Evolutionary conservation across 2,329 filamentous ascomycete species (phyloP).

Genomic region (Arthroderma sp.): DNA sequence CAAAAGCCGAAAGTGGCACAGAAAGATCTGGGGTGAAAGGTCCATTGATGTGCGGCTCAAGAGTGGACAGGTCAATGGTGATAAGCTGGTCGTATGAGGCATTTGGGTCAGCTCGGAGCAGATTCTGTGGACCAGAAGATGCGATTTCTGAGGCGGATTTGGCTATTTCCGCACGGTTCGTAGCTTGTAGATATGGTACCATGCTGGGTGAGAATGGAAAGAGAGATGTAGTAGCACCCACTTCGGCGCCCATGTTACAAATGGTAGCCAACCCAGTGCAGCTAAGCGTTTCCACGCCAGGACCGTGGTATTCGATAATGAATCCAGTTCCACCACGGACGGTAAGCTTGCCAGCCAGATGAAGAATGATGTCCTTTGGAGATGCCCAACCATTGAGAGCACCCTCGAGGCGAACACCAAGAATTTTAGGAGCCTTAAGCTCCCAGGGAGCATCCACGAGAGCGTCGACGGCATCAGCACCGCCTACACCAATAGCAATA

Average conservation of each 20-base stretch:
- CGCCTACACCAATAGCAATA: slow-evolving; percentile 92
- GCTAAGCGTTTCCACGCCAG: slow-evolving; percentile 78
- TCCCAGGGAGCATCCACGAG: slow-evolving; percentile 96
- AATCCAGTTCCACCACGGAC: slow-evolving; percentile 89
- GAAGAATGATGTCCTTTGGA: slow-evolving; percentile 90
- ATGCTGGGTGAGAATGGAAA: slow-evolving; percentile 86
- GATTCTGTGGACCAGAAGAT: slow-evolving; percentile 46
- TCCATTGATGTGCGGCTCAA: slow-evolving; percentile 95
- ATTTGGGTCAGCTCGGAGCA: slow-evolving; percentile 64
- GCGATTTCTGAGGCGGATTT: slow-evolving; percentile 53
- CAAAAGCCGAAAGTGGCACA: slow-evolving; percentile 82
- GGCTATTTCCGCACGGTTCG: slow-evolving; percentile 62
- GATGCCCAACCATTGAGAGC: slow-evolving; percentile 80
- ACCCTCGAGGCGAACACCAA: slow-evolving; percentile 75
- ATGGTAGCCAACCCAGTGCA: slow-evolving; percentile 88
- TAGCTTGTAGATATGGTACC: slow-evolving; percentile 73
- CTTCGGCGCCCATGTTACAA: slow-evolving; percentile 79
- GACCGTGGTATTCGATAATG: slow-evolving; percentile 87
- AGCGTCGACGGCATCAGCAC: slow-evolving; percentile 92
- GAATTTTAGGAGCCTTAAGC: slow-evolving; percentile 80
- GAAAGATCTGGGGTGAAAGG: slow-evolving; percentile 94
- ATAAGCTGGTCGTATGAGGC: slow-evolving; percentile 86
- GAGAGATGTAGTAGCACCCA: slow-evolving; percentile 87
- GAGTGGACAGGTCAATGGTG: slow-evolving; percentile 73
- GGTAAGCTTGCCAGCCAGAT: slow-evolving; percentile 77